These are phyloP conservation scores for Diaporthe citriasiana DNA, from an alignment of 2,329 filamentous ascomycete species.

Conservation along the genomic window DNA sequence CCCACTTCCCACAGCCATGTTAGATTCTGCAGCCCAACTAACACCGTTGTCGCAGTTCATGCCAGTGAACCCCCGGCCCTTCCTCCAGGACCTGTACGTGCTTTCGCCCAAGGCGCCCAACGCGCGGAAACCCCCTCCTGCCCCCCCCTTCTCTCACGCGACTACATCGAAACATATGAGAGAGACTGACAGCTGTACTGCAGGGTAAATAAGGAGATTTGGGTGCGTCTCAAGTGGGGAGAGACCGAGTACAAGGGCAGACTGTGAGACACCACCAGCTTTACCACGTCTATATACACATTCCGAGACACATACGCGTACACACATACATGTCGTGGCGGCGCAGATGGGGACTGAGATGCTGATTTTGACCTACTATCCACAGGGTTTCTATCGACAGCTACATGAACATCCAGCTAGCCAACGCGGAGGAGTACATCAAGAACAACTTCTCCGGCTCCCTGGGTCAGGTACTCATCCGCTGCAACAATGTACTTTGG, in stretches of 20 bases:
- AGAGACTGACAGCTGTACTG: slow-evolving; percentile 37
- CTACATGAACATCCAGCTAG: slow-evolving; percentile 99
- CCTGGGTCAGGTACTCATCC: slow-evolving; percentile 91
- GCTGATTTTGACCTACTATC: neutral
- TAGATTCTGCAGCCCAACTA: neutral
- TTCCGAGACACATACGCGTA: too few species aligned
- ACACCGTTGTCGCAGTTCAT: slow-evolving; percentile 72
- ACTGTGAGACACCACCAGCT: slow-evolving; percentile 58
- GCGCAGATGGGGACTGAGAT: neutral
- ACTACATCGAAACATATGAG: slow-evolving; percentile 4
- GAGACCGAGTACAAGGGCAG: slow-evolving; percentile 97
- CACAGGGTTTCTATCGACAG: slow-evolving; percentile 83
- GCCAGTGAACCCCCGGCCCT: slow-evolving; percentile 95
- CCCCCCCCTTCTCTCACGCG: slow-evolving; percentile 35
- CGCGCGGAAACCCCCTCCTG: too few species aligned
- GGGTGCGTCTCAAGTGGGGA: slow-evolving; percentile 97
- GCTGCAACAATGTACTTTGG: slow-evolving; percentile 96
- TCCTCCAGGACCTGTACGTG: slow-evolving; percentile 91
- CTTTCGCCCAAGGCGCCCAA: slow-evolving; percentile 60
- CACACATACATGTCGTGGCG: neutral
- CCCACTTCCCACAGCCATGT: neutral
- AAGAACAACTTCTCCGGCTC: slow-evolving; percentile 87
- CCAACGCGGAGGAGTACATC: slow-evolving; percentile 92
- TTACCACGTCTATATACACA: neutral
- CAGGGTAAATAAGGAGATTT: slow-evolving; percentile 89